A percentile compares a stretch with the other conserved stretches of the same genome.
Evolutionary conservation across 2,329 filamentous ascomycete genomes (phyloP).

Genomic region (Taxawa tesnikishii): DNA sequence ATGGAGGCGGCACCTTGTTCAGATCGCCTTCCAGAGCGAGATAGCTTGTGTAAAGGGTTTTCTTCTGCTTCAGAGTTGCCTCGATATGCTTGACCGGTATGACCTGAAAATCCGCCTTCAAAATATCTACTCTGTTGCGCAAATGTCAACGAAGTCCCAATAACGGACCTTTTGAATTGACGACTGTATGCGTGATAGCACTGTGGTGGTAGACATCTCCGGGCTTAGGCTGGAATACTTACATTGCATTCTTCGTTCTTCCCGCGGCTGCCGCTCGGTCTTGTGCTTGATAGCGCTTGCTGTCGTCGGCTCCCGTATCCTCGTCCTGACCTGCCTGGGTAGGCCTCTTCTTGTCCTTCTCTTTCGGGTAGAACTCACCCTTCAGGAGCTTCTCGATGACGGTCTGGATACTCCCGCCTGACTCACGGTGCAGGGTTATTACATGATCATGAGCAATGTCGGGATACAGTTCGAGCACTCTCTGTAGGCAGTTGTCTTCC

Average conservation of each 20-base stretch:
- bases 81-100: constrained; percentile 24
- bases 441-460: constrained; percentile 20
- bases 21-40: constrained; percentile 16
- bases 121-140: constrained; percentile 10
- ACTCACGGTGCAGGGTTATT: constrained; percentile 12
- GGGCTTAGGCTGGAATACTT: not conserved
- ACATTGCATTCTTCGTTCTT: constrained; percentile 9
- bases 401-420: constrained; percentile 5
- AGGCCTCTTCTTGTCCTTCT: constrained; percentile 14
- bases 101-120: constrained; percentile 29
- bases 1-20: constrained; percentile 1
- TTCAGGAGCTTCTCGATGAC: constrained; percentile 18
- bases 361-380: constrained; percentile 15
- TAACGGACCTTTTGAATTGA: too few relatives aligned
- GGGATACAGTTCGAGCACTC: constrained; percentile 21
- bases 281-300: too few relatives aligned
- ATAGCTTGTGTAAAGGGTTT: constrained; percentile 27
- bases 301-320: too few relatives aligned
- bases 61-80: constrained; percentile 14
- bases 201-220: too few relatives aligned
- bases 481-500: too few relatives aligned
- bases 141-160: not conserved
- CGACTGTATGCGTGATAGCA: too few relatives aligned
- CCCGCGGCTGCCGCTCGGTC: constrained; percentile 11
- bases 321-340: too few relatives aligned